Evolutionary conservation across 495 filamentous ascomycete species (phyloP), one percentile per base, ranked within the genome.

Genomic region (Jackrogersella multiformis): DNA sequence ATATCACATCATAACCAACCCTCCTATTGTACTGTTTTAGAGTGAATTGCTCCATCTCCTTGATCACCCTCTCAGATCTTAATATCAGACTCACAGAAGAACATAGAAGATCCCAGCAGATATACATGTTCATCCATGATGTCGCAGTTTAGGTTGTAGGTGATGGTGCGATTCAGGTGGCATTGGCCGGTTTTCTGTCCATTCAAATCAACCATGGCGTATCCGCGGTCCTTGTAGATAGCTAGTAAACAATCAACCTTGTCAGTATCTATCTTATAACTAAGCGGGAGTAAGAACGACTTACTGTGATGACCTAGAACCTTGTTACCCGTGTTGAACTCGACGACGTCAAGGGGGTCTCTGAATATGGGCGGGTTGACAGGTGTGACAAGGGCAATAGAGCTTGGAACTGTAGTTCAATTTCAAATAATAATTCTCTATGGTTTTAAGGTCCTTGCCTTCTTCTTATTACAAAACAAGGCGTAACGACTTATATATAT

Each of bases 251-350:
- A 35, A 36, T 21, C 9, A 53, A 49, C 0, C 42, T 1, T 2
- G 26, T 53, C 12, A 35, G 42, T 16, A 20, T 1, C 1, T 15
- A 20, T 4, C n/a, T 20, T 5, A 26, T 36, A 4, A 24, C 28
- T 20, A 28, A n/a, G 9, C 12, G 5, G 21, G n/a, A 18, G 24
- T 2, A 16, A n/a, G 28, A 1, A 30, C 0, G 7, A 45, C 53
- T 51, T 68, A 68, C 65, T 68, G 5, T 68, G 58, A n/a, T 68
- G 65, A 13, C 64, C 52, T 1, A 53, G 44, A 23, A 30, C 24
- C 8, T 35, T 23, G 5, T 20, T 12, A 20, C 51, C 41, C 2
- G 58, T 68, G 21, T 68, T 58, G 45, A 68, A 63, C 58, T 63
- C 65, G 30, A 63, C 58, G 26, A 53, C 23, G 10, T 68, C 52